Conservation (phyloP, 805 yeast species). For the Candida ovalis region DNA sequence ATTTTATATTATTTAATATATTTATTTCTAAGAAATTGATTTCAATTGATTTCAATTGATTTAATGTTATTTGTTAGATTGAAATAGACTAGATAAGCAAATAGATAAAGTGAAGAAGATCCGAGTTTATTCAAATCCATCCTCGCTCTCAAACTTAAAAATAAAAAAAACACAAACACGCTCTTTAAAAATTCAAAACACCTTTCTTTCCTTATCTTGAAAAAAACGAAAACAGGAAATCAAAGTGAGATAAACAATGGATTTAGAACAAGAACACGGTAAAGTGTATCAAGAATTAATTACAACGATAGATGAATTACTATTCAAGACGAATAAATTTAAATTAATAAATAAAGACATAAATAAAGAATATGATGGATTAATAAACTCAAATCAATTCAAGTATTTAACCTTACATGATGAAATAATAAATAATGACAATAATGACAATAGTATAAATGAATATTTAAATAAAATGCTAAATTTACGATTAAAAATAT, state of each 20-base stretch:
- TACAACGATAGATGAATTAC: constrained; percentile 30
- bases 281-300: constrained; percentile 31
- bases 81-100: too few species aligned
- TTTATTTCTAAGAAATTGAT: not conserved
- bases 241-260: not conserved
- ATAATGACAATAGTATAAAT: constrained; percentile 1
- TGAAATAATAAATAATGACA: not conserved
- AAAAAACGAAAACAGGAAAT: not conserved
- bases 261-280: constrained; percentile 29
- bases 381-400: constrained; percentile 3
- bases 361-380: constrained; percentile 1
- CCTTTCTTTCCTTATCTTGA: not conserved
- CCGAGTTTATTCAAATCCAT: too few species aligned
- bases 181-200: not conserved
- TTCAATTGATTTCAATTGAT: too few species aligned
- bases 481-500: constrained; percentile 15
- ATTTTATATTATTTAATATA: not conserved
- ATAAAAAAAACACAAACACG: not conserved
- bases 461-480: constrained; percentile 16
- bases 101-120: too few species aligned
- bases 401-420: constrained; percentile 8
- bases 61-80: too few species aligned
- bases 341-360: constrained; percentile 2
- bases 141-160: too few species aligned
- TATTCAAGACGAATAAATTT: constrained; percentile 14